Base-by-base conservation (phyloP, 1,284 basidiomycete genomes). In the Pisolithus thermaeus region DNA sequence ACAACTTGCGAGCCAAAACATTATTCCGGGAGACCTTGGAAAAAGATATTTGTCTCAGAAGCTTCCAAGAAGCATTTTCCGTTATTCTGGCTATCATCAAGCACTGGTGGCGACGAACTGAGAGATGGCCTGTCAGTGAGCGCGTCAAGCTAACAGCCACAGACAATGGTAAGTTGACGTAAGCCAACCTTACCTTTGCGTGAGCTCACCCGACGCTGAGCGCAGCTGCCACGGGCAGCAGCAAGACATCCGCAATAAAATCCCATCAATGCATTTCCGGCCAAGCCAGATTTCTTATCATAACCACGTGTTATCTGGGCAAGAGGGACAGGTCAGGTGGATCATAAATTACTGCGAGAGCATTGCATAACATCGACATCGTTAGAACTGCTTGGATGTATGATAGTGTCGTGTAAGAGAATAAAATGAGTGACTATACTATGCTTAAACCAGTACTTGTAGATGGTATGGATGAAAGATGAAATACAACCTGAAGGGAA, bases 11-110 rank as follows among this genome's bases (percentile, higher is more conserved):
- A 45, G 61, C 56, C 49, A 57, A 53, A 43, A 54, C 58, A 55
- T 56, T 56, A 46, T 56, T 59, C 51, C 51, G 63, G 42, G 45
- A 78, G 70, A 63, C 74, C 57, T 70, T 71, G 61, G 79, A 75
- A 52, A 70, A 70, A 58, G 75, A 76, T 12, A 65, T 49, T 23
- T 66, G 59, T 55, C 66, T 69, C n/a, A 70, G 52, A 18, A 70
- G 62, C 53, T 66, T 72, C 55, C 65, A 59, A 47, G 78, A 59
- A 45, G 62, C 73, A 70, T 73, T 72, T 59, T 68, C 73, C 57
- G 72, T 63, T 43, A 74, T 67, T 51, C 72, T 73, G 55, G 75
- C 70, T 58, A 84, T 72, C 84, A 86, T 87, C 66, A 69, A 44
- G 25, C 3, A 8, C 11, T 30, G 28, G 28, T 25, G n/a, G 23